Percentiles rank a stretch among this genome's conserved stretches.
phyloP scores from a whole-genome alignment of 164 flowering plant genomes.

The Houttuynia cordata region DNA sequence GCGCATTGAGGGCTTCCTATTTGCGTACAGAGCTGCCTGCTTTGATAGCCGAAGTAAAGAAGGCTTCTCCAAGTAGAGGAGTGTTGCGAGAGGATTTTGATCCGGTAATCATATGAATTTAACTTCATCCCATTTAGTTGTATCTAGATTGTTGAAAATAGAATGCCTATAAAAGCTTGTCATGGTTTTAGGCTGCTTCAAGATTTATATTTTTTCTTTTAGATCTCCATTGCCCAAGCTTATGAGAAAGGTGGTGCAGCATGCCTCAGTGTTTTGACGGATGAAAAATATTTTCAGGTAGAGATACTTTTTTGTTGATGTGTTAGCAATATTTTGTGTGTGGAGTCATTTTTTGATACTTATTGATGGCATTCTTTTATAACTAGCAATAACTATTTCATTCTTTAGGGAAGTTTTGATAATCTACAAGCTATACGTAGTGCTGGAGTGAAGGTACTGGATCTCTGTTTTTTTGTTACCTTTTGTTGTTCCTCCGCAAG shows the following conservation, averaged over 20 bases:
- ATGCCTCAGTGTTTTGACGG: slow-evolving; percentile 95
- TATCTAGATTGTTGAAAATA: too few species aligned
- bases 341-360: background rate
- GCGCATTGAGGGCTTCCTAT: slow-evolving; percentile 62
- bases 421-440: slow-evolving; percentile 66
- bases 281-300: slow-evolving; percentile 84
- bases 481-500: background rate
- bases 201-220: too few species aligned
- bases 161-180: background rate
- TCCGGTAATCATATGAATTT: slow-evolving; percentile 39
- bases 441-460: slow-evolving; percentile 77
- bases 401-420: slow-evolving; percentile 82
- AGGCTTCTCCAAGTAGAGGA: slow-evolving; percentile 99
- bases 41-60: slow-evolving; percentile 96
- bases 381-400: background rate
- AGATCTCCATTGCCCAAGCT: slow-evolving; percentile 89
- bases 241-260: slow-evolving; percentile 99
- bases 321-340: background rate
- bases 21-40: slow-evolving; percentile 72
- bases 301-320: background rate
- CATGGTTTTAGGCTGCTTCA: background rate
- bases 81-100: slow-evolving; percentile 79
- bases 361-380: background rate
- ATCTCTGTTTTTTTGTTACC: background rate
- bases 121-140: background rate